These are phyloP conservation scores for Xerocomus minutiporus DNA, from an alignment of 1,284 basidiomycete species.

Conservation along the genomic window DNA sequence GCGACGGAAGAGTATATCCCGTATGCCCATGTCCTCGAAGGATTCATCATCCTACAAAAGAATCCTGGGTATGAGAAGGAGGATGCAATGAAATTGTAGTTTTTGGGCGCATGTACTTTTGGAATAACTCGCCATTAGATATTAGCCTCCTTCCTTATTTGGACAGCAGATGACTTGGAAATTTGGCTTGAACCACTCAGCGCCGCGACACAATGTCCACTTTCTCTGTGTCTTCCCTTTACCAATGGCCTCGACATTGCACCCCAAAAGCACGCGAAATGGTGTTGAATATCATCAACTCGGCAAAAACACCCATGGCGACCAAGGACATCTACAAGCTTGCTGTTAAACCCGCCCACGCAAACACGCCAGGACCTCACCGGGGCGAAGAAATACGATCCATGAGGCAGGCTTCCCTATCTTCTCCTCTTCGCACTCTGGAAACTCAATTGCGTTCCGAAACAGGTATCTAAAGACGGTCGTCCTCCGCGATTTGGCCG, in stretches of 20 bases:
- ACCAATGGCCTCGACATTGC: slow-evolving; percentile 26
- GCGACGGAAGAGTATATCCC: slow-evolving; percentile 97
- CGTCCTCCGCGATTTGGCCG: slow-evolving; percentile 47
- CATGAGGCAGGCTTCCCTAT: slow-evolving; percentile 34
- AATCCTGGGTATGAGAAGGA: slow-evolving; percentile 82
- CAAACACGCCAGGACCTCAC: slow-evolving; percentile 31
- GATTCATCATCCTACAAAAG: slow-evolving; percentile 85
- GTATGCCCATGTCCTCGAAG: slow-evolving; percentile 85
- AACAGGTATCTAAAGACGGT: slow-evolving; percentile 54
- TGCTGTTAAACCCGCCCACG: slow-evolving; percentile 10
- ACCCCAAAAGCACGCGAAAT: slow-evolving; percentile 23
- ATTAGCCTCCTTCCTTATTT: slow-evolving; percentile 3
- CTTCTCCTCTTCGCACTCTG: too few relatives aligned
- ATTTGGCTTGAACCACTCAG: too few relatives aligned
- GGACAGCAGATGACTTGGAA: neutral
- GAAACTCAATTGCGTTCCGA: neutral
- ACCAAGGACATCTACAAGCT: slow-evolving; percentile 31
- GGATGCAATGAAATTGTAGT: slow-evolving; percentile 72
- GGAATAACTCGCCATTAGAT: neutral
- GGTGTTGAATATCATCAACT: slow-evolving; percentile 16
- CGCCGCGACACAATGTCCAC: slow-evolving; percentile 8
- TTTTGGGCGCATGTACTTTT: neutral
- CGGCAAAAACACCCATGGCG: slow-evolving; percentile 19
- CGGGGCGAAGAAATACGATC: slow-evolving; percentile 49
- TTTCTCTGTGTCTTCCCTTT: slow-evolving; percentile 22